Conservation (phyloP, 2,329 filamentous ascomycete genomes). For the Xylaria sp. region DNA sequence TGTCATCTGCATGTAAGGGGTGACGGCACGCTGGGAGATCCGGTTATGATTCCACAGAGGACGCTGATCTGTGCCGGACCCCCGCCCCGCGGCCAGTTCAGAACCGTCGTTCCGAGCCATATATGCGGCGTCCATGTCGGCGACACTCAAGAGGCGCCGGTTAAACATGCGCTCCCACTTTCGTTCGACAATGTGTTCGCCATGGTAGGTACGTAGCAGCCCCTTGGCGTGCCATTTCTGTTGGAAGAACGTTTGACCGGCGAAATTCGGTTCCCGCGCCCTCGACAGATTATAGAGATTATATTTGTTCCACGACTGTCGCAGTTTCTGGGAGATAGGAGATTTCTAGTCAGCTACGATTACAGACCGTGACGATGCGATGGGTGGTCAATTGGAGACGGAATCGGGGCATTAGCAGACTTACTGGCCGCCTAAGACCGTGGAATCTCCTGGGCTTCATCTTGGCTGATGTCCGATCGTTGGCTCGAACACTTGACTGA, state of each 20-base stretch:
- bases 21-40: conserved; percentile 56
- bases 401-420: conserved; percentile 45
- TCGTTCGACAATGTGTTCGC: conserved; percentile 91
- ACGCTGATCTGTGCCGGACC: conserved; percentile 70
- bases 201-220: conserved; percentile 86
- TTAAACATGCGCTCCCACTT: conserved; percentile 96
- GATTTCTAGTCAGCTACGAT: conserved; percentile 22
- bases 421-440: conserved; percentile 72
- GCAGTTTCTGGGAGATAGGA: conserved; percentile 76
- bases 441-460: conserved; percentile 73
- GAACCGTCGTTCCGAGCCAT: conserved; percentile 86
- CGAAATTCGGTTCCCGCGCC: conserved; percentile 58
- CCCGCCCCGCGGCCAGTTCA: conserved; percentile 83
- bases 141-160: conserved; percentile 80
- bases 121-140: conserved; percentile 84
- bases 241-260: conserved; percentile 84
- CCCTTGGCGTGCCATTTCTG: conserved; percentile 97
- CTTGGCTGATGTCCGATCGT: conserved; percentile 46
- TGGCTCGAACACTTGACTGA: conserved; percentile 31
- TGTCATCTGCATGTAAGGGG: conserved; percentile 96
- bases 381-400: not conserved
- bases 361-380: conserved; percentile 4
- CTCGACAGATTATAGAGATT: conserved; percentile 89
- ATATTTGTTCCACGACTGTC: conserved; percentile 97
- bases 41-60: conserved; percentile 26